A percentile compares a stretch with the other conserved stretches of the same genome.
phyloP scores from a whole-genome alignment of 345 rosid genomes.

The Hevea brasiliensis region DNA sequence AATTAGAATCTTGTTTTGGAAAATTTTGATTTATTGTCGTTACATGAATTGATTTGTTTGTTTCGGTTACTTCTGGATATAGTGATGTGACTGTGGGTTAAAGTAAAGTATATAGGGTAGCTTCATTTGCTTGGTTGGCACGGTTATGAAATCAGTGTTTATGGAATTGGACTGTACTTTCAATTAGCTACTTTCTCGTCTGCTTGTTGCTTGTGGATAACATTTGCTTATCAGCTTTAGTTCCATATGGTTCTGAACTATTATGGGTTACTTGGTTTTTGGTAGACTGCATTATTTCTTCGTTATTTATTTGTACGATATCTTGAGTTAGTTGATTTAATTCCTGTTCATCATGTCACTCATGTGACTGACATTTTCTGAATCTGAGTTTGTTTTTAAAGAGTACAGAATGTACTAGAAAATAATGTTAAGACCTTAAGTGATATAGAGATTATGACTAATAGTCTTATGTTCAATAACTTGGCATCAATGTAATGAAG shows the following conservation, averaged over 20 bases:
- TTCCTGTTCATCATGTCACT: not conserved
- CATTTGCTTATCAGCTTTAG: not conserved
- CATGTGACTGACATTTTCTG: too few species aligned
- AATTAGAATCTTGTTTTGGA: not conserved
- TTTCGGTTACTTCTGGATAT: not conserved
- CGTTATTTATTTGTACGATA: too few species aligned
- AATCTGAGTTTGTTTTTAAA: not conserved
- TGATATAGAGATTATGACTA: not conserved
- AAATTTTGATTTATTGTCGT: not conserved
- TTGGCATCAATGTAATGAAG: not conserved
- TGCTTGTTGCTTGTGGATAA: not conserved
- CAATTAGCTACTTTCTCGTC: not conserved
- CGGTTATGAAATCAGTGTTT: not conserved
- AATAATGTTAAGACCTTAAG: not conserved
- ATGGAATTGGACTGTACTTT: not conserved
- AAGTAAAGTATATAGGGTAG: not conserved
- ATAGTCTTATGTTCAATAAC: not conserved
- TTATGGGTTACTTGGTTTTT: not conserved
- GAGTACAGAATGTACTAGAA: not conserved
- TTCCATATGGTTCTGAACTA: not conserved
- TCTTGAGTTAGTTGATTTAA: not conserved
- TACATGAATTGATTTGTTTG: not conserved
- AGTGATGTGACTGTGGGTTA: not conserved
- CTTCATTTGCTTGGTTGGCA: not conserved
- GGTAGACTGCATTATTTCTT: too few species aligned